Conservation (phyloP, 2,329 filamentous ascomycete genomes). For the Colletotrichum spaethianum region DNA sequence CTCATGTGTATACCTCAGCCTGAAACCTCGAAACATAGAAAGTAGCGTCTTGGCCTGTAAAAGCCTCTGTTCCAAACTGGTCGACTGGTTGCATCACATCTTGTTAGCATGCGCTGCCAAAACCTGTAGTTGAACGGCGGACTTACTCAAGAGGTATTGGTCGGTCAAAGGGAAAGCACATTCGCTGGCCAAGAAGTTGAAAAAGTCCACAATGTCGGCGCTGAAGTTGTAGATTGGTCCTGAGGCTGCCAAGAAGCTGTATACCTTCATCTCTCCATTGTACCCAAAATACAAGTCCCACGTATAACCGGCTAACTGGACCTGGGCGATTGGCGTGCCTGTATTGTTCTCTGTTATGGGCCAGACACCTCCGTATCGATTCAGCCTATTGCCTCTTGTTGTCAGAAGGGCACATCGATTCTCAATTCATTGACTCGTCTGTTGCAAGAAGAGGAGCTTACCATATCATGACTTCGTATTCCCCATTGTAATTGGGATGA, state of each 20-base stretch:
- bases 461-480: slow-evolving; percentile 77
- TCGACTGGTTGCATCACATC: slow-evolving; percentile 17
- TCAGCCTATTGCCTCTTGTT: slow-evolving; percentile 55
- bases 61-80: slow-evolving; percentile 43
- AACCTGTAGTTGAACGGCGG: background rate
- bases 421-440: background rate
- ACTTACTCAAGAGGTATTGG: slow-evolving; percentile 44
- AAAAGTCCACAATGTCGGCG: slow-evolving; percentile 67
- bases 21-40: slow-evolving; percentile 38
- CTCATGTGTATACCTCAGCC: slow-evolving; percentile 26
- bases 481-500: slow-evolving; percentile 52
- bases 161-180: slow-evolving; percentile 54
- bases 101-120: background rate
- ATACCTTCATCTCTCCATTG: slow-evolving; percentile 69
- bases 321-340: slow-evolving; percentile 64
- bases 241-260: slow-evolving; percentile 56
- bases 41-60: slow-evolving; percentile 40
- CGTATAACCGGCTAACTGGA: slow-evolving; percentile 62
- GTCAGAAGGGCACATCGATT: background rate
- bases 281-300: slow-evolving; percentile 69
- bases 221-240: slow-evolving; percentile 61
- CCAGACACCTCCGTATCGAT: slow-evolving; percentile 70
- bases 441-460: slow-evolving; percentile 20
- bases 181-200: slow-evolving; percentile 61
- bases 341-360: slow-evolving; percentile 48